A percentile compares a stretch with the other conserved stretches of the same genome.
These are phyloP conservation scores for Cantharellus cinnabarinus DNA, from an alignment of 768 basidiomycete genomes.

Conservation along the genomic window DNA sequence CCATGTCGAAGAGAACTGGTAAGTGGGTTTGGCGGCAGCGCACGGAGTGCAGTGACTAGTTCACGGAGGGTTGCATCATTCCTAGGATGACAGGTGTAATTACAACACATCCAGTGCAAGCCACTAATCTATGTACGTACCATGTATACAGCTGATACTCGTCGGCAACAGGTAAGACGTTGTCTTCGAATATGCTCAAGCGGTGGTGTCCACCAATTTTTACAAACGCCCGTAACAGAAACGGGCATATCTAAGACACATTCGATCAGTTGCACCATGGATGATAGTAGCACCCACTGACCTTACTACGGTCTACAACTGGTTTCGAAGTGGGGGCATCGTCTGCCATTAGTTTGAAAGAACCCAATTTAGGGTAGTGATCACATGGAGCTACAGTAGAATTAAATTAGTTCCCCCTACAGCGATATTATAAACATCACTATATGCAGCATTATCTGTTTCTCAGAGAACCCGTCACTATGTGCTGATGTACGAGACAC, in stretches of 20 bases:
- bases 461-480: no score
- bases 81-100: slow-evolving; percentile 22
- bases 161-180: slow-evolving; percentile 52
- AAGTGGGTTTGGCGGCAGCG: slow-evolving; percentile 32
- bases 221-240: slow-evolving; percentile 63
- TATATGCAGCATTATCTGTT: no score
- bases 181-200: slow-evolving; percentile 54
- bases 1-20: slow-evolving; percentile 60
- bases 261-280: no score
- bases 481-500: no score
- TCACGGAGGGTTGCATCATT: slow-evolving; percentile 67
- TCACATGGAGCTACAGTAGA: no score
- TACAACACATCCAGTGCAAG: background rate
- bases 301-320: no score
- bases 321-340: no score
- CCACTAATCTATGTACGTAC: slow-evolving; percentile 19
- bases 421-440: no score
- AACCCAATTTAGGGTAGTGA: no score
- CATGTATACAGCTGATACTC: slow-evolving; percentile 72
- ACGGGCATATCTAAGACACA: slow-evolving; percentile 45
- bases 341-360: no score
- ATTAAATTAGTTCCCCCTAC: no score
- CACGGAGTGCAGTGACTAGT: slow-evolving; percentile 56
- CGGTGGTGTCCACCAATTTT: slow-evolving; percentile 67
- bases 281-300: no score